These are phyloP conservation scores for Saccharum spontaneum DNA, from an alignment of 176 grass and related monocot species.

Conservation along the genomic window DNA sequence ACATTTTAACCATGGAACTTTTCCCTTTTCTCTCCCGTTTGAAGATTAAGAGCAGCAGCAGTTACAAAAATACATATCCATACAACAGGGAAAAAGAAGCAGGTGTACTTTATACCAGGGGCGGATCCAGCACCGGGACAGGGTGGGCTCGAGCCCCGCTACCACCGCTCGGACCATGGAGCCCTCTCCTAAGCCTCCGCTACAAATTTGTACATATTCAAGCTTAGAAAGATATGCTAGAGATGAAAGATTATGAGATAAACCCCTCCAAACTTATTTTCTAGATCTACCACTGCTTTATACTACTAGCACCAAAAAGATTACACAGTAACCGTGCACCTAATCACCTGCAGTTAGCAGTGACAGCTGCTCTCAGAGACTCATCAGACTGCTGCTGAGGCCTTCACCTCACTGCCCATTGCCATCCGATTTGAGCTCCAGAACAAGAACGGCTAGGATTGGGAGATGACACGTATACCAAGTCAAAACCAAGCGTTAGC, in stretches of 20 bases:
- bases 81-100: background rate
- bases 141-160: too few species aligned
- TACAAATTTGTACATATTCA: too few species aligned
- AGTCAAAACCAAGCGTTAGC: background rate
- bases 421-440: background rate
- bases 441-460: background rate
- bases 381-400: background rate
- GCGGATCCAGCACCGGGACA: too few species aligned
- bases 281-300: too few species aligned
- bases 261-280: too few species aligned
- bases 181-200: too few species aligned
- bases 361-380: background rate
- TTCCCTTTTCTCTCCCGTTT: background rate
- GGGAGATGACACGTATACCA: background rate
- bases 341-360: background rate
- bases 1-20: background rate
- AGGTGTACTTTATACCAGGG: background rate
- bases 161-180: too few species aligned
- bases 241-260: too few species aligned
- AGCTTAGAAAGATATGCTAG: too few species aligned
- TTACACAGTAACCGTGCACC: background rate
- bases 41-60: background rate
- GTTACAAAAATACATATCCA: background rate
- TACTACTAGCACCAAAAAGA: background rate
- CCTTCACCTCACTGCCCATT: background rate